Evolutionary conservation across 257 asterid species (phyloP).

Genomic region (Anisodus tanguticus): DNA sequence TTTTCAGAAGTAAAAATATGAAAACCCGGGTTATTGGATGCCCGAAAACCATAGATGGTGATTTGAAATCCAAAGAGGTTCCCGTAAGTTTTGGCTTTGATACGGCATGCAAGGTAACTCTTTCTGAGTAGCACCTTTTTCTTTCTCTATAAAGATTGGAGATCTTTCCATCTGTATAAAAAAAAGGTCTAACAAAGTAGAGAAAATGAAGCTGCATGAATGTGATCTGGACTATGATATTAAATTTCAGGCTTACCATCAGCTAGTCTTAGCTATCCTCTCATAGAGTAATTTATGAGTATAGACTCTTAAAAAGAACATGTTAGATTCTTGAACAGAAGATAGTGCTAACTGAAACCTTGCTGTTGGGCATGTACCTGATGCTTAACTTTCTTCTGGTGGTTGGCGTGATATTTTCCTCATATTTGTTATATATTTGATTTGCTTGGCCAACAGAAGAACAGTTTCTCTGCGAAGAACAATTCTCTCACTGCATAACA

Average conservation of each 20-base stretch:
- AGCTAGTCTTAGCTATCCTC: background rate
- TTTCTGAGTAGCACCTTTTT: background rate
- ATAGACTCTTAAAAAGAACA: background rate
- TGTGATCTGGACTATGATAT: background rate
- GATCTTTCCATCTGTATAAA: background rate
- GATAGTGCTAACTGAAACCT: constrained; percentile 3
- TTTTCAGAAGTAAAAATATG: constrained; percentile 75
- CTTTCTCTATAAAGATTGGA: background rate
- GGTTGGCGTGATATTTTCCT: background rate
- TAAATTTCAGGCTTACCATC: background rate
- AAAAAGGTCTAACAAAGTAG: background rate
- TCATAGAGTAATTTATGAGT: background rate
- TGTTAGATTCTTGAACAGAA: background rate
- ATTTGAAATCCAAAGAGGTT: constrained; percentile 92
- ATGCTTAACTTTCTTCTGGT: background rate
- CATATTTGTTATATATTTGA: background rate
- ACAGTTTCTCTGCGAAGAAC: background rate
- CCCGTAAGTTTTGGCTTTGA: constrained; percentile 97
- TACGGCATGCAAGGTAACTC: constrained; percentile 96
- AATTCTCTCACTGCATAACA: constrained; percentile 3
- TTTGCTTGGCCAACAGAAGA: background rate
- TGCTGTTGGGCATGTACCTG: background rate
- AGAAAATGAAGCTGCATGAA: constrained; percentile 23
- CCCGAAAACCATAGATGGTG: constrained; percentile 99
- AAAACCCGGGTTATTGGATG: constrained; percentile 96